Evolutionary conservation across 1,284 basidiomycete species (phyloP), one percentile per base, ranked within the genome.

Genomic region (Gomphus bonarii): DNA sequence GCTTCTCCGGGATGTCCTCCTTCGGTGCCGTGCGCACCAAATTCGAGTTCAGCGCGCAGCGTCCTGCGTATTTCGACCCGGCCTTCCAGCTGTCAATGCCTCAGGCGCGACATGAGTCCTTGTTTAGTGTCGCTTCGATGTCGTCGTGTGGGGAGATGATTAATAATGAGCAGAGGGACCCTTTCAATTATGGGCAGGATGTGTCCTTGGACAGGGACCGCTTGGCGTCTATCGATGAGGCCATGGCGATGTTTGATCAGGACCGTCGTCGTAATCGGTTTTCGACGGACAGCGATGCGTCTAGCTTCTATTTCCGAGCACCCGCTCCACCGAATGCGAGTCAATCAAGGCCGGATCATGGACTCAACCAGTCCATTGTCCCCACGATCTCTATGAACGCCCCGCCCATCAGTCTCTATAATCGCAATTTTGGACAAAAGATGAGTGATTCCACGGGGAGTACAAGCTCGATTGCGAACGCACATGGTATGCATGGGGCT

Each of bases 91-190:
- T 33, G 11, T 56, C 52, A n/a, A 33, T 16, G 25, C 20, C 71
- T 49, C 76, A 61, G 38, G 49, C 53, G 8, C 66, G 67, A 40
- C 65, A 78, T 10, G 81, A 85, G 48, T 91, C 89, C 0, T 63
- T 81, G 8, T 77, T 85, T 67, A 91, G 87, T 65, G 83, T 92
- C 50, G 82, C 86, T 0, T 91, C 88, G 0, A 80, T 92, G 25
- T 92, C 88, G 0, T 91, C 86, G 0, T 88, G 88, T 57, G 88
- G 89, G 1, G 75, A 74, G 2, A 79, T 87, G 30, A 73, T 88
- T 60, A 77, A 85, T 55, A 69, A 75, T 14, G 85, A 87, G 31
- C 69, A 76, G 1, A 69, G 69, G 0, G 87, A 91, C 66, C 86
- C 89, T 0, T 92, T 91, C 68, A 84, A 87, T 51, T 91, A 84